Percentiles rank a stretch among this genome's conserved stretches.
phyloP scores from a whole-genome alignment of 2,329 filamentous ascomycete species.

The Purpureocillium takamizusanense region DNA sequence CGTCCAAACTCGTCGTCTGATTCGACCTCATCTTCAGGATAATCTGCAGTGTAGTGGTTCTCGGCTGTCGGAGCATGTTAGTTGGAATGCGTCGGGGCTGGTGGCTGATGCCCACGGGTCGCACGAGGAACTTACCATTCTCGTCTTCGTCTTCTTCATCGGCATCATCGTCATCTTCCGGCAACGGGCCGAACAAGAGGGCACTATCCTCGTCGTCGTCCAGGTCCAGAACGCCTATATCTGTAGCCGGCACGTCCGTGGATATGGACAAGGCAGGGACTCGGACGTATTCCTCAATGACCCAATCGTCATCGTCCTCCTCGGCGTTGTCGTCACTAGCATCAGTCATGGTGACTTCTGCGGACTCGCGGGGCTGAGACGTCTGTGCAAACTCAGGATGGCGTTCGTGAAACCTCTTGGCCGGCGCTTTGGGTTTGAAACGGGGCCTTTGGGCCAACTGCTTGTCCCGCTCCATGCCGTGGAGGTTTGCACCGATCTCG shows the following conservation, averaged over 20 bases:
- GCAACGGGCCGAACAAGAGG: constrained; percentile 50
- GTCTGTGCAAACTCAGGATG: constrained; percentile 30
- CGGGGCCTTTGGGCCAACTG: constrained; percentile 23
- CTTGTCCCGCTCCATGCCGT: constrained; percentile 34
- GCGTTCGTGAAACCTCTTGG: constrained; percentile 45
- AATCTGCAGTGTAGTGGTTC: constrained; percentile 71
- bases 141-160: constrained; percentile 55
- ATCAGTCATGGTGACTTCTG: constrained; percentile 27
- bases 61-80: constrained; percentile 41
- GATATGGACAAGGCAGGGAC: constrained; percentile 44
- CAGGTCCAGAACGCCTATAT: constrained; percentile 47
- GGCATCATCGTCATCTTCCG: constrained; percentile 53
- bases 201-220: constrained; percentile 49
- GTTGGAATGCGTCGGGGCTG: too few relatives aligned
- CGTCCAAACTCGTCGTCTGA: constrained; percentile 49
- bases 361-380: not conserved
- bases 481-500: constrained; percentile 46
- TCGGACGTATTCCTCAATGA: constrained; percentile 57
- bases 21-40: constrained; percentile 70
- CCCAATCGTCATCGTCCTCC: constrained; percentile 46
- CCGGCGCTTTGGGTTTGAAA: constrained; percentile 48
- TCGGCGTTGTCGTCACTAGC: constrained; percentile 28
- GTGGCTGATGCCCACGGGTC: too few relatives aligned
- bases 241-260: constrained; percentile 35
- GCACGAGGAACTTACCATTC: constrained; percentile 44